Conservation (phyloP, 306 rosid genomes). For the Quercus gilva region DNA sequence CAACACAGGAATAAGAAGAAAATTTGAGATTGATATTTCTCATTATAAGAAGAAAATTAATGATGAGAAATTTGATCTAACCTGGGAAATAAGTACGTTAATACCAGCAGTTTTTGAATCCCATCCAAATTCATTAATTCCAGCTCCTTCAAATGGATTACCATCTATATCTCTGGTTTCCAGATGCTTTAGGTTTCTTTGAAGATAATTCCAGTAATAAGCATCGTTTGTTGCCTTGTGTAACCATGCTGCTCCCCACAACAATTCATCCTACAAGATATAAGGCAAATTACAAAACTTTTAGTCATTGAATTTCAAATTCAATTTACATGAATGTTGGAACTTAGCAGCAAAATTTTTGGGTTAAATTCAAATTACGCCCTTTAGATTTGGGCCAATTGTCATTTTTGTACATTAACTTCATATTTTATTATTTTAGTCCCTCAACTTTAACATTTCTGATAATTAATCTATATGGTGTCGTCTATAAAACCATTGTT, state of each 20-base stretch:
- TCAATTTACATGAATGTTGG: too few relatives aligned
- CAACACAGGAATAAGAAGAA: not conserved
- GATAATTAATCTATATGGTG: too few relatives aligned
- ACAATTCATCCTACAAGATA: constrained; percentile 42
- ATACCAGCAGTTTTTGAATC: constrained; percentile 48
- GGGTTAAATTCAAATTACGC: too few relatives aligned
- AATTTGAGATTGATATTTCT: not conserved
- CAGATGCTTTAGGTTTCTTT: constrained; percentile 12
- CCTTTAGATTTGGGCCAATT: too few relatives aligned
- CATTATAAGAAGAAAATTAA: not conserved
- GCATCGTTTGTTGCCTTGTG: constrained; percentile 22
- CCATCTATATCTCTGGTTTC: not conserved
- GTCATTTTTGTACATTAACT: too few relatives aligned
- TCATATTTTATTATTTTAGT: too few relatives aligned
- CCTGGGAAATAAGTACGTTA: constrained; percentile 50
- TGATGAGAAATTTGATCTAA: not conserved
- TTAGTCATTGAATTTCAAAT: too few relatives aligned
- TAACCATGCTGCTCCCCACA: constrained; percentile 61
- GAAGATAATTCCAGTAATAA: constrained; percentile 30
- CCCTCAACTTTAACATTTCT: too few relatives aligned
- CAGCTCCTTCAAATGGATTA: not conserved
- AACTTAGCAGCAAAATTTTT: too few relatives aligned
- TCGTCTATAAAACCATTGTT: too few relatives aligned
- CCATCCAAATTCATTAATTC: constrained; percentile 50
- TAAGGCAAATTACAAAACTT: too few relatives aligned